phyloP scores from a whole-genome alignment of 306 rosid species.

The Vigna radiata region DNA sequence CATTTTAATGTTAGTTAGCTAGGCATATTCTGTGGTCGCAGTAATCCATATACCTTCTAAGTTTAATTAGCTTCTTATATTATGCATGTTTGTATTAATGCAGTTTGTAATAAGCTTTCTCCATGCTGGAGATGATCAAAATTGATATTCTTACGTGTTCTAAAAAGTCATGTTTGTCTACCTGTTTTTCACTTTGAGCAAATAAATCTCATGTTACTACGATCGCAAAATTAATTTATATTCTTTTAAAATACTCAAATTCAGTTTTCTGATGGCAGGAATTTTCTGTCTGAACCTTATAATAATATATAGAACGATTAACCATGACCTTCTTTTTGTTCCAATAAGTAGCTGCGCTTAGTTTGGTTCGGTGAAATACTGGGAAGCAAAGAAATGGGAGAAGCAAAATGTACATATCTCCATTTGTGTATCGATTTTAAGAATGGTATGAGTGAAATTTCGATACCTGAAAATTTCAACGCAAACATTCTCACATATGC shows the following conservation, averaged over 20 bases:
- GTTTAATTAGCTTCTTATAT: background rate
- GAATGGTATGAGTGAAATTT: background rate
- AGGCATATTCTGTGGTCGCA: background rate
- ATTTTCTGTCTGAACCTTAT: background rate
- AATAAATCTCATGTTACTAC: background rate
- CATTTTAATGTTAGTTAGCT: constrained; percentile 30
- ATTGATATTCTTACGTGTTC: background rate
- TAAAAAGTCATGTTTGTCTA: background rate
- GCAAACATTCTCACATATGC: constrained; percentile 12
- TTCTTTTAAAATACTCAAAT: background rate
- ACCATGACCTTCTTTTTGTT: background rate
- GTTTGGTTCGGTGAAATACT: background rate
- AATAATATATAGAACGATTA: background rate
- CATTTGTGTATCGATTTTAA: background rate
- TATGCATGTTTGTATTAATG: background rate
- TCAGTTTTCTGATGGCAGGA: background rate
- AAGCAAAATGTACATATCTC: background rate
- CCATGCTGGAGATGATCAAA: background rate
- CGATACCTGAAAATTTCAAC: background rate
- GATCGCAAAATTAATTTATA: background rate
- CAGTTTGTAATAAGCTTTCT: constrained; percentile 24
- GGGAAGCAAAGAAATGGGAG: constrained; percentile 2
- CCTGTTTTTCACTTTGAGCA: background rate
- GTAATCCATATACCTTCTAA: background rate
- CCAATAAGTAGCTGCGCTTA: background rate